phyloP scores from a whole-genome alignment of 148 eudicot species.

The Linanthus parryae region DNA sequence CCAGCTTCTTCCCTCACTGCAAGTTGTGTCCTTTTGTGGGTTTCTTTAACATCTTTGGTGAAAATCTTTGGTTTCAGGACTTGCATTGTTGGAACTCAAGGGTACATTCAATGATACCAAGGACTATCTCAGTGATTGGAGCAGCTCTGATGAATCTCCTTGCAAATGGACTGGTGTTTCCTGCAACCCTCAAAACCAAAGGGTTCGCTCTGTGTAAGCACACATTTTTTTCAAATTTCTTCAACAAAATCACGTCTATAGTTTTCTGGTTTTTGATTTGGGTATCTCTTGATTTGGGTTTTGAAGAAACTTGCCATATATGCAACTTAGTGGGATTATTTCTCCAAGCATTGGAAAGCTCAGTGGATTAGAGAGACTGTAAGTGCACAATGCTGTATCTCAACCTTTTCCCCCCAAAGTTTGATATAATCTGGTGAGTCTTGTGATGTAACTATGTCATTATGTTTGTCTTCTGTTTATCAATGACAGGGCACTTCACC shows the following conservation, averaged over 20 bases:
- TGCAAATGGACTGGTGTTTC: conserved; percentile 90
- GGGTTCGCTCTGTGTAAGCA: conserved; percentile 65
- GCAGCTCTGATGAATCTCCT: conserved; percentile 66
- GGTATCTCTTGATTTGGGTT: conserved; percentile 11
- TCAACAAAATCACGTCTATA: neutral
- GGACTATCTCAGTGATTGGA: conserved; percentile 67
- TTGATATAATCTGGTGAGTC: neutral
- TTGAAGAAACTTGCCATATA: conserved; percentile 78
- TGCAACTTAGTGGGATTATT: conserved; percentile 80
- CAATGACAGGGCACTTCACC: conserved; percentile 75
- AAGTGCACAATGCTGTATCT: no score
- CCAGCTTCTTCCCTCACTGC: neutral
- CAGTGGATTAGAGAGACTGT: conserved; percentile 76
- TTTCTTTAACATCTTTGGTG: neutral
- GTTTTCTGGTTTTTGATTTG: neutral
- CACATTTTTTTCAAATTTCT: neutral
- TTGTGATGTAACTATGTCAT: conserved; percentile 1
- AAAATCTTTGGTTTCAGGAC: conserved; percentile 30
- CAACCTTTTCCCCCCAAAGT: neutral
- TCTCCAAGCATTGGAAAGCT: conserved; percentile 91
- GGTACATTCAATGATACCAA: conserved; percentile 65
- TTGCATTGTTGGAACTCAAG: conserved; percentile 73
- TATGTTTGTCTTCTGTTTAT: conserved; percentile 5
- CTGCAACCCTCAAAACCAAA: conserved; percentile 56
- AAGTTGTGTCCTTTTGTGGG: neutral